Conservation (phyloP, 2,329 filamentous ascomycete genomes). For the Rhynchosporium agropyri region DNA sequence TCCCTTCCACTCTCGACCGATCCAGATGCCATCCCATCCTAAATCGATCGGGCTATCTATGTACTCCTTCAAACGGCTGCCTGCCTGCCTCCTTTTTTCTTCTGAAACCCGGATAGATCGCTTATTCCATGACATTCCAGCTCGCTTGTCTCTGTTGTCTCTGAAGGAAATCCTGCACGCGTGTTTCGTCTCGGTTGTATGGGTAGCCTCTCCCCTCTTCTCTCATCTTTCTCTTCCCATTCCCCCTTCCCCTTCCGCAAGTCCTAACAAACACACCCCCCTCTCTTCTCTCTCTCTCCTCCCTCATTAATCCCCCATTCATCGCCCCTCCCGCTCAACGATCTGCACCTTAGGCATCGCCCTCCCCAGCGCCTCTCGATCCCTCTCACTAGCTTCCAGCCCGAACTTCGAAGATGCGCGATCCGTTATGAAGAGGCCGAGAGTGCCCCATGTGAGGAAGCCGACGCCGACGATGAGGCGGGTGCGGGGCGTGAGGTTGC, state of each 20-base stretch:
- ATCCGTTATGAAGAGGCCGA: constrained; percentile 75
- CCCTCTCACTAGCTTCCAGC: constrained; percentile 68
- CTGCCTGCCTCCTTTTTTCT: too few species aligned
- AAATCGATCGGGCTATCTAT: too few species aligned
- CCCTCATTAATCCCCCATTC: neutral
- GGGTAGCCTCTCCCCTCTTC: neutral
- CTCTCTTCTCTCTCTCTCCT: constrained; percentile 64
- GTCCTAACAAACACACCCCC: neutral
- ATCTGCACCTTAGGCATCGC: constrained; percentile 4
- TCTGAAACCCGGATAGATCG: too few species aligned
- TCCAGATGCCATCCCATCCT: too few species aligned
- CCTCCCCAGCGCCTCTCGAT: neutral
- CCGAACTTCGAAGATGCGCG: constrained; percentile 73
- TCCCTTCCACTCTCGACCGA: too few species aligned
- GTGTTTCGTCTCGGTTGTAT: too few species aligned
- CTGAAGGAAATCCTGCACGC: too few species aligned
- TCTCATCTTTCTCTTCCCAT: neutral
- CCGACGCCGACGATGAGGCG: constrained; percentile 72
- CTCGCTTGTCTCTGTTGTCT: too few species aligned
- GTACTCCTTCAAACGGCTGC: too few species aligned
- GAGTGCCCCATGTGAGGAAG: constrained; percentile 74
- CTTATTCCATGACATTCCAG: too few species aligned
- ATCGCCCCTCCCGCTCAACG: constrained; percentile 2
- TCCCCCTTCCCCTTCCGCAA: neutral
- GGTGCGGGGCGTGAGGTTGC: constrained; percentile 68